These are phyloP conservation scores for Wickerhamiella hasegawae DNA, from an alignment of 805 yeast species.

Conservation along the genomic window DNA sequence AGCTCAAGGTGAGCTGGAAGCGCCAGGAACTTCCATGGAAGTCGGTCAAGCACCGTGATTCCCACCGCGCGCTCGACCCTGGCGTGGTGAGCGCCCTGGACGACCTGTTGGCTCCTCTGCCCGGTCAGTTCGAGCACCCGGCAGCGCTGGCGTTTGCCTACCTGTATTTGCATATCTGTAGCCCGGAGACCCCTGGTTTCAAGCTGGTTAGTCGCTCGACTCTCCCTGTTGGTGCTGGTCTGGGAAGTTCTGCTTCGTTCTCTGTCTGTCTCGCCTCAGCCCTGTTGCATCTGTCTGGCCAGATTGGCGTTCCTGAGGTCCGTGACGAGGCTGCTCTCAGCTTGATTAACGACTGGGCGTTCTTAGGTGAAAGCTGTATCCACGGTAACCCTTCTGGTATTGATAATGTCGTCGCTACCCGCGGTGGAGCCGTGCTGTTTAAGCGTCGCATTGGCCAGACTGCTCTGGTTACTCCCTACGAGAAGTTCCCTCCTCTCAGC, in stretches of 20 bases:
- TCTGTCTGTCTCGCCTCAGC: slow-evolving; percentile 75
- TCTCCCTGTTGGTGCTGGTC: slow-evolving; percentile 90
- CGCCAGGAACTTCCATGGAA: slow-evolving; percentile 45
- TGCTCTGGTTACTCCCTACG: slow-evolving; percentile 48
- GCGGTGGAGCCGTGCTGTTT: slow-evolving; percentile 90
- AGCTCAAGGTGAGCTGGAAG: slow-evolving; percentile 49
- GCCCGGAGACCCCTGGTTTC: slow-evolving; percentile 30
- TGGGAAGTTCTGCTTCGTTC: slow-evolving; percentile 86
- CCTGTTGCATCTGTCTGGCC: slow-evolving; percentile 39
- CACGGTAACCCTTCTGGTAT: slow-evolving; percentile 96
- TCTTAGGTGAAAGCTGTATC: slow-evolving; percentile 84
- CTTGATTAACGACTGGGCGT: slow-evolving; percentile 72
- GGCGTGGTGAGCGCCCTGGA: slow-evolving; percentile 7
- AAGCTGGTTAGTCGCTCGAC: slow-evolving; percentile 62
- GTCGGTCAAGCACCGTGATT: neutral
- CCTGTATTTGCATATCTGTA: slow-evolving; percentile 46
- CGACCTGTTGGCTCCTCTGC: slow-evolving; percentile 14
- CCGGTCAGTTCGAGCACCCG: slow-evolving; percentile 40
- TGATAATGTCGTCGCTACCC: slow-evolving; percentile 89
- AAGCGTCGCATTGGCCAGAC: slow-evolving; percentile 36
- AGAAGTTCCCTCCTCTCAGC: slow-evolving; percentile 57
- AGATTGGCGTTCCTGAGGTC: slow-evolving; percentile 27
- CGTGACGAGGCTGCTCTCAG: slow-evolving; percentile 13
- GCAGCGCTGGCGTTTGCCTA: slow-evolving; percentile 79
- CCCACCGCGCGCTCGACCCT: slow-evolving; percentile 3